phyloP scores from a whole-genome alignment of 192 early-diverging fungal species.

The Coemansia sp. region DNA sequence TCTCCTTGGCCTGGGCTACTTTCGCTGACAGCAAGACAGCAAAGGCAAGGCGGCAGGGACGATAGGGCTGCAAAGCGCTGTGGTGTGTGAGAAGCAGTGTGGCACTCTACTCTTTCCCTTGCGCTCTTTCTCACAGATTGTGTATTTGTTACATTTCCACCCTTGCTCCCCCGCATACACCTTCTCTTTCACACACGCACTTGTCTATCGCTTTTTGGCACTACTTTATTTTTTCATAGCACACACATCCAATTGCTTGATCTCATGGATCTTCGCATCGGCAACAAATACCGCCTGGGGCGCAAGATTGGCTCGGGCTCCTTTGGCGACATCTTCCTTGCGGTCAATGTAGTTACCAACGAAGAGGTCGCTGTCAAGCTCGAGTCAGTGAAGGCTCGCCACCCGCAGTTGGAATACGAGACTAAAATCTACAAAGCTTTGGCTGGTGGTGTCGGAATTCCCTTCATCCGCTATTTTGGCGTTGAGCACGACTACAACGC shows the following conservation, averaged over 20 bases:
- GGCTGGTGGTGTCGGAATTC: constrained; percentile 88
- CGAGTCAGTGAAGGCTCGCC: constrained; percentile 90
- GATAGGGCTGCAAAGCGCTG: not conserved
- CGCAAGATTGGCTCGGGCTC: constrained; percentile 96
- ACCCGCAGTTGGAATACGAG: constrained; percentile 98
- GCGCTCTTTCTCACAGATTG: constrained; percentile 1
- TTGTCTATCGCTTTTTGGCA: not conserved
- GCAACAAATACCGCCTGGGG: constrained; percentile 91
- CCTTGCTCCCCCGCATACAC: not conserved
- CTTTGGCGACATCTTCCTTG: constrained; percentile 97
- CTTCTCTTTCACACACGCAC: constrained; percentile 11
- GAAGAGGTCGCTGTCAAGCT: constrained; percentile 99
- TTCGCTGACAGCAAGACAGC: not conserved
- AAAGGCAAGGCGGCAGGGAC: not conserved
- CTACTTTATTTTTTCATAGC: not conserved
- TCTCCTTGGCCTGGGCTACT: not conserved
- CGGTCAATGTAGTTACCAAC: constrained; percentile 82
- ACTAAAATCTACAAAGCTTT: constrained; percentile 93
- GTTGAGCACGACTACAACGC: constrained; percentile 80
- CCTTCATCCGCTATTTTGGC: constrained; percentile 85
- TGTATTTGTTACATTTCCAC: not conserved
- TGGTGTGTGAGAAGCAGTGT: not conserved
- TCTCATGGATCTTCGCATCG: constrained; percentile 80
- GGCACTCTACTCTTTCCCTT: constrained; percentile 2
- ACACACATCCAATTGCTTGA: constrained; percentile 20